Base-by-base conservation (phyloP, 1,284 basidiomycete species). In the Cutaneotrichosporon arboriforme region DNA sequence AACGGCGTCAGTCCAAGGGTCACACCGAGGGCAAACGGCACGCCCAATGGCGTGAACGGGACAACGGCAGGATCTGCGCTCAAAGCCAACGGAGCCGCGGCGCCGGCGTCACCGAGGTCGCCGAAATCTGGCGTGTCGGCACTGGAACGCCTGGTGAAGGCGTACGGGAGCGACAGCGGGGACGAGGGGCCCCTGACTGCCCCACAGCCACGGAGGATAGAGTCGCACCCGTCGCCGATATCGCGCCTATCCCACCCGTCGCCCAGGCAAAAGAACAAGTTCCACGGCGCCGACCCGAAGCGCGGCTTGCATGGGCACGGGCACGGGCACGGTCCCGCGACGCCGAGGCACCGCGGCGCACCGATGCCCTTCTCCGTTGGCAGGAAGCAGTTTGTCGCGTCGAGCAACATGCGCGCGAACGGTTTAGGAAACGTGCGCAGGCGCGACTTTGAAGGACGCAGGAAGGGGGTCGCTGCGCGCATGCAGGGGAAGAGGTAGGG, bases 311-410 rank as follows among this genome's bases (percentile, higher is more conserved):
- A 45, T 31, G 43, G n/a, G n/a, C n/a, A n/a, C n/a, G n/a, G n/a
- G n/a, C n/a, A n/a, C n/a, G n/a, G n/a, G 43, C 33, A 5, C 21
- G 10, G 13, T 17, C 26, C 26, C 26, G 5, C 26, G 26, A 31
- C 26, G 10, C 26, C 26, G 10, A 5, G 26, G 26, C 26, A 40
- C 20, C 38, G 36, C 21, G 51, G 51, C 26, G 43, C 56, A 20
- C 52, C 53, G 4, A 59, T 56, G 53, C 58, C 58, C 18, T 59
- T 52, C 35, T 45, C 45, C 4, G 48, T 55, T 15, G 58, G 55
- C 15, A 35, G 39, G 20, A 51, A 44, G 54, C 37, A 46, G 40
- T 13, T 7, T 14, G 20, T 18, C 18, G 22, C 8, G 21, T 31
- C 26, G n/a, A 37, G 15, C 35, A 36, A 39, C 31, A 34, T 34